Evolutionary conservation across 345 rosid species (phyloP).

Genomic region (Crucihimalaya himalaica): DNA sequence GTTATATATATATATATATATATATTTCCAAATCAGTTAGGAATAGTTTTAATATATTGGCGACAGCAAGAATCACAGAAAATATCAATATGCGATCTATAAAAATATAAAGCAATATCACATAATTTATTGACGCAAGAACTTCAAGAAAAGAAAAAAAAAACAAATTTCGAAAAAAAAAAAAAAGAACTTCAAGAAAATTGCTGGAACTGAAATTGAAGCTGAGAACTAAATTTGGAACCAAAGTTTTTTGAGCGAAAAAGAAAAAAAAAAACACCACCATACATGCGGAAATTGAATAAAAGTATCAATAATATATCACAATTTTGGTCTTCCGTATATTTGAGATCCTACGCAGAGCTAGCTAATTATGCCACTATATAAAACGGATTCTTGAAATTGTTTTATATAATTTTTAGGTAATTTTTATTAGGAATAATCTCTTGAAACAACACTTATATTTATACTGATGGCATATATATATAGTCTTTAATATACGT

Average conservation of each 20-base stretch:
- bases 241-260: not conserved
- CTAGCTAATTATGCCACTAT: not conserved
- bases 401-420: not conserved
- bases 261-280: not conserved
- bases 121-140: not conserved
- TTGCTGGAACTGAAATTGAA: not conserved
- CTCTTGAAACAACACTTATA: not conserved
- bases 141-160: not conserved
- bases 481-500: not conserved
- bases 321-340: not conserved
- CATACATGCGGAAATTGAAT: not conserved
- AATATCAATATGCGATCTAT: not conserved
- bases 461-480: not conserved
- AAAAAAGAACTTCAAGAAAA: not conserved
- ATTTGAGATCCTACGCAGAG: not conserved
- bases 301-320: not conserved
- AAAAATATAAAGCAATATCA: not conserved
- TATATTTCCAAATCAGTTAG: not conserved
- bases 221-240: slow-evolving; percentile 1
- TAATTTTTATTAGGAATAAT: not conserved
- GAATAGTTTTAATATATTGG: not conserved
- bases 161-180: too few species aligned
- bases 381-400: not conserved
- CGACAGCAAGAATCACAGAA: not conserved
- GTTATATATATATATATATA: not conserved